Percentiles rank a stretch among this genome's conserved stretches.
These are phyloP conservation scores for Mycosphaerella sp. DNA, from an alignment of 2,329 filamentous ascomycete species.

Conservation along the genomic window DNA sequence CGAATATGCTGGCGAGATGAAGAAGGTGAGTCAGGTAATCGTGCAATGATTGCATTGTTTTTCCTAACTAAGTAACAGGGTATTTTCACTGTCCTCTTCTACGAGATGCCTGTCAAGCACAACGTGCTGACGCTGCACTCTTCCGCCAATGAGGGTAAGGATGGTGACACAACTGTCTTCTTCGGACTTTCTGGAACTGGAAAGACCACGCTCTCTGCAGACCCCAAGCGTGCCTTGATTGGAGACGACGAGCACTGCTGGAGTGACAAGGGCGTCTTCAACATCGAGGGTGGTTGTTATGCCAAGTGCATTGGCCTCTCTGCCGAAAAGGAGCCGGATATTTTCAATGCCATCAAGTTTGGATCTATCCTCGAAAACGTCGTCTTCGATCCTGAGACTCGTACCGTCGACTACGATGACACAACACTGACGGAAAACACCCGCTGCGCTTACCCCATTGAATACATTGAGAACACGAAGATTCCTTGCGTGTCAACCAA, in stretches of 20 bases:
- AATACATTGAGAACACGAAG: conserved; percentile 99
- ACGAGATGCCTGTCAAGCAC: conserved; percentile 99
- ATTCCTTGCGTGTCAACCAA: conserved; percentile 83
- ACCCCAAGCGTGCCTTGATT: conserved; percentile 92
- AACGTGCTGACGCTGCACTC: conserved; percentile 98
- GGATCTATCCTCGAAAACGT: conserved; percentile 98
- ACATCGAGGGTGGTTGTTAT: conserved; percentile 99
- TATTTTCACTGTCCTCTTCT: conserved; percentile 98
- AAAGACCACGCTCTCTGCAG: conserved; percentile 96
- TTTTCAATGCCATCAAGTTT: conserved; percentile 91
- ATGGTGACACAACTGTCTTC: conserved; percentile 97
- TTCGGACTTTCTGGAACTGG: conserved; percentile 97
- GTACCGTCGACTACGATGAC: conserved; percentile 93
- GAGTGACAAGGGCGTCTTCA: conserved; percentile 95
- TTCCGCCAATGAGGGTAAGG: conserved; percentile 91
- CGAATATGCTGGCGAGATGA: conserved; percentile 65
- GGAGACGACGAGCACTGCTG: conserved; percentile 99
- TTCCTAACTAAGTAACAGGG: conserved; percentile 42
- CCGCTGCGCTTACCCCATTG: conserved; percentile 95
- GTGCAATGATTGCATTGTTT: neutral
- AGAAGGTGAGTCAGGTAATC: conserved; percentile 18
- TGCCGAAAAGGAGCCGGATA: conserved; percentile 98
- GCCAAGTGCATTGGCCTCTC: conserved; percentile 98
- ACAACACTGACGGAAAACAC: conserved; percentile 96
- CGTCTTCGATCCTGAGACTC: conserved; percentile 86